Evolutionary conservation across 805 yeast species (phyloP), one percentile per base, ranked within the genome.

Genomic region (Candida berthetii): DNA sequence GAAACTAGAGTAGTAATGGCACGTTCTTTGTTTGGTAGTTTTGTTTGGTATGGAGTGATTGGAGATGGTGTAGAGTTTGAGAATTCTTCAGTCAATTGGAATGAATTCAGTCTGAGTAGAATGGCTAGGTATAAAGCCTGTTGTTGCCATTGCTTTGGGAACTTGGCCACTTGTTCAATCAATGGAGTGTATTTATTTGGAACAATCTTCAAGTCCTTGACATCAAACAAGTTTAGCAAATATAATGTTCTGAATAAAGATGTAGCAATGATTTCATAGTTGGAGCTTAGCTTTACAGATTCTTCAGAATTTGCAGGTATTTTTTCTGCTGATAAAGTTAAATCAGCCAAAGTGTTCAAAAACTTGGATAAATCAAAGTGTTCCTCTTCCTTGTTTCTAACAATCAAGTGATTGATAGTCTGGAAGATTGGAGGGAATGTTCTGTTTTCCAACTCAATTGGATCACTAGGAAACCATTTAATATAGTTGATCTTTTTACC

Each of bases 211-310:
- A 65, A 56, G n/a, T 63, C 53, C 15, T 64, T 59, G 40, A 42
- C 54, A 7, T 61, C 61, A 46, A 80, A 60, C 29, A 82, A 67
- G 10, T 70, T 85, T 29, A 70, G 64, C 15, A 80, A 59, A 43
- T 65, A 68, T 18, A 85, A 65, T 0, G 76, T 52, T 58, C 91
- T 74, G 41, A 76, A 60, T 11, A 76, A 54, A 11, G 76, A 64
- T 2, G 86, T 80, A 4, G 81, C 64, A 17, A 84, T 60, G 10
- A 82, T 54, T 54, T 83, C 90, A 42, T 68, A 67, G 36, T 69
- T 61, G 2, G 72, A 55, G 9, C 61, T 62, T 35, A 80, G 53
- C 32, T 61, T 64, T 22, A 59, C 51, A 4, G 53, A 50, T 7
- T 53, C 64, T 28, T 56, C 56, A 4, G 46, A 42, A 3, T 44